A percentile compares a stretch with the other conserved stretches of the same genome.
Evolutionary conservation across 2,329 filamentous ascomycete genomes (phyloP).

Genomic region (Canariomyces notabilis): DNA sequence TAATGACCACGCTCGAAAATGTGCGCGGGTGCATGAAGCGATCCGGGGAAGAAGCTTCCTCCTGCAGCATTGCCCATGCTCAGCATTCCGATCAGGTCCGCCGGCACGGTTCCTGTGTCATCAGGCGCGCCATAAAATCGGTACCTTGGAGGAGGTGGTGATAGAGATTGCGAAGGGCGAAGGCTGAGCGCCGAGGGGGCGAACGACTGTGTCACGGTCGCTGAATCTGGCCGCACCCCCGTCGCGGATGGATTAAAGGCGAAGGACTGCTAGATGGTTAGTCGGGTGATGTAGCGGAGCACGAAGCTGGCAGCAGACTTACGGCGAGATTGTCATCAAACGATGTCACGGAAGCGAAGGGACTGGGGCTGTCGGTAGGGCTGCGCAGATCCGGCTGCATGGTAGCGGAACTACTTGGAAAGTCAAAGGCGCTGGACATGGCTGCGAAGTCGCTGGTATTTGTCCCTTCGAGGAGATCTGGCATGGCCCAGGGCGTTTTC

Average conservation of each 20-base stretch:
- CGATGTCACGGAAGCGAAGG: slow-evolving; percentile 14
- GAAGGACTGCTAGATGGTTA: slow-evolving; percentile 21
- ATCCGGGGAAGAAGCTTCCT: slow-evolving; percentile 4
- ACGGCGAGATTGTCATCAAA: slow-evolving; percentile 8
- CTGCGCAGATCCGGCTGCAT: slow-evolving; percentile 33
- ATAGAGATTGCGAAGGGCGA: slow-evolving; percentile 5
- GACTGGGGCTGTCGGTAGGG: slow-evolving; percentile 20
- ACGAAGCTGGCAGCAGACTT: background rate
- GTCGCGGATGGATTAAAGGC: slow-evolving; percentile 25
- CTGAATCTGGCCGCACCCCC: background rate
- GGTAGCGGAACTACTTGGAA: background rate
- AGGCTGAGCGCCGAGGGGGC: slow-evolving; percentile 2
- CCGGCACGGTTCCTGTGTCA: background rate
- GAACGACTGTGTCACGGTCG: background rate
- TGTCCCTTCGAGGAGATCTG: background rate
- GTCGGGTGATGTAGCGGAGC: background rate
- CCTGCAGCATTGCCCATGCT: slow-evolving; percentile 1
- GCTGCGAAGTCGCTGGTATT: slow-evolving; percentile 5
- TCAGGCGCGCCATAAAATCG: slow-evolving; percentile 11
- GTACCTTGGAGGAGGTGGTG: slow-evolving; percentile 5
- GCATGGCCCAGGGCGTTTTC: slow-evolving; percentile 41
- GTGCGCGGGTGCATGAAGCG: background rate
- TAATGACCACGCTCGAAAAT: slow-evolving; percentile 21
- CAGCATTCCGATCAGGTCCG: slow-evolving; percentile 3
- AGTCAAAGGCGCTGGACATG: slow-evolving; percentile 23